Conservation (phyloP, 169 alveolate species). For the Plasmodium chabaudi region DNA sequence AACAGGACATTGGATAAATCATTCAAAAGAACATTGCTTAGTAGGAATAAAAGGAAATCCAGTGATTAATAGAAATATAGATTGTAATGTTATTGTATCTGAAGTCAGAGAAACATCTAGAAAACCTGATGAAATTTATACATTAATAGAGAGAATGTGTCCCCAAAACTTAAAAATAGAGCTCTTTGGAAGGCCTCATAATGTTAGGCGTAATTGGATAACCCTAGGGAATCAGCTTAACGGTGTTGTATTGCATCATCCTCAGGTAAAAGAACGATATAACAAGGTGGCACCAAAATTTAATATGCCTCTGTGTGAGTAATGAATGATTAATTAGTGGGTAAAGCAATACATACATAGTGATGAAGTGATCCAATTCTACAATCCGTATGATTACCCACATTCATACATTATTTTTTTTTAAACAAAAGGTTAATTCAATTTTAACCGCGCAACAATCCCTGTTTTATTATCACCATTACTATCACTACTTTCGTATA, state of each 20-base stretch:
- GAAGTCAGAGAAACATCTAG: conserved; percentile 96
- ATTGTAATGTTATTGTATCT: conserved; percentile 94
- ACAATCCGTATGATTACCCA: too few relatives aligned
- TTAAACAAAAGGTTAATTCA: too few relatives aligned
- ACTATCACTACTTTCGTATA: too few relatives aligned
- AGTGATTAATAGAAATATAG: conserved; percentile 88
- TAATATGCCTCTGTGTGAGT: conserved; percentile 68
- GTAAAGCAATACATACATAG: neutral
- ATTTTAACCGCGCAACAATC: too few relatives aligned
- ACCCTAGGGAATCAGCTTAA: conserved; percentile 92
- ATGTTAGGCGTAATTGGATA: conserved; percentile 94
- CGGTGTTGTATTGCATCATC: conserved; percentile 87
- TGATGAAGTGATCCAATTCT: too few relatives aligned
- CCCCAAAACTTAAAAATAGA: conserved; percentile 95
- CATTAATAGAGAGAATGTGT: conserved; percentile 93
- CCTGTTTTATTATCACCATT: too few relatives aligned
- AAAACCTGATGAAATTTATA: conserved; percentile 96
- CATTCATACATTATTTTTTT: too few relatives aligned
- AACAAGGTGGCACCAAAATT: conserved; percentile 67
- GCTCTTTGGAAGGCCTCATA: conserved; percentile 94
- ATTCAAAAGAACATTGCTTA: conserved; percentile 94
- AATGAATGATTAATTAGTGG: neutral
- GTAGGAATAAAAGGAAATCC: conserved; percentile 92
- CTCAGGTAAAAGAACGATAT: conserved; percentile 78
- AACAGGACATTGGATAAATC: conserved; percentile 98